These are phyloP conservation scores for Amphibolis antarctica DNA, from an alignment of 106 monocot genomes.

Conservation along the genomic window DNA sequence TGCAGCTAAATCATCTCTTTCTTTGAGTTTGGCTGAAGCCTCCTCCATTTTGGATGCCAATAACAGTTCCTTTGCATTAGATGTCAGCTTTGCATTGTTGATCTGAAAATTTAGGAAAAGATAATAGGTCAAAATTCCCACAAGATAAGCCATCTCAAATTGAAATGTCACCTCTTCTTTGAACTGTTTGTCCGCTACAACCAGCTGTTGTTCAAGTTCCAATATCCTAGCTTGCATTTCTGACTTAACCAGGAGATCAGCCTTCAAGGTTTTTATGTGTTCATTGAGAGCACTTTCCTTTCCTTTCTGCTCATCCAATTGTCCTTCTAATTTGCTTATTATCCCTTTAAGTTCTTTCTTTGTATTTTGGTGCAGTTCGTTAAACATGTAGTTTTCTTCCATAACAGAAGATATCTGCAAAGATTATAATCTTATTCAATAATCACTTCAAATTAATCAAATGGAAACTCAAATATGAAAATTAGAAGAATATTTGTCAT, in stretches of 20 bases:
- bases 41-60: conserved; percentile 31
- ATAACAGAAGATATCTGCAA: conserved; percentile 51
- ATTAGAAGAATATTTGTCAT: neutral
- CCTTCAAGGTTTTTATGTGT: conserved; percentile 29
- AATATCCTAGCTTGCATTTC: conserved; percentile 27
- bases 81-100: conserved; percentile 25
- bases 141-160: neutral
- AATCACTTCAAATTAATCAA: neutral
- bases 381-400: conserved; percentile 47
- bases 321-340: conserved; percentile 41
- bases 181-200: conserved; percentile 25
- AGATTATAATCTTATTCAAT: neutral
- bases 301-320: conserved; percentile 22
- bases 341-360: conserved; percentile 45
- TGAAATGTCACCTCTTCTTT: conserved; percentile 37
- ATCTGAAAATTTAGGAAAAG: conserved; percentile 29
- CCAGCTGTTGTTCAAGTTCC: conserved; percentile 39
- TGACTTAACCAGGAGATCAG: conserved; percentile 35
- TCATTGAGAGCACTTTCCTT: conserved; percentile 36
- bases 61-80: conserved; percentile 37
- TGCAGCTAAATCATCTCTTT: conserved; percentile 34
- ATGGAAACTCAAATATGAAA: neutral
- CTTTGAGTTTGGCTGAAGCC: conserved; percentile 21
- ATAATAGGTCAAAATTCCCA: neutral
- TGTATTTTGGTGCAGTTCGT: conserved; percentile 34